Evolutionary conservation across 73 alveolate species (phyloP), one percentile per base, ranked within the genome.

Genomic region (Paramecium bursaria): DNA sequence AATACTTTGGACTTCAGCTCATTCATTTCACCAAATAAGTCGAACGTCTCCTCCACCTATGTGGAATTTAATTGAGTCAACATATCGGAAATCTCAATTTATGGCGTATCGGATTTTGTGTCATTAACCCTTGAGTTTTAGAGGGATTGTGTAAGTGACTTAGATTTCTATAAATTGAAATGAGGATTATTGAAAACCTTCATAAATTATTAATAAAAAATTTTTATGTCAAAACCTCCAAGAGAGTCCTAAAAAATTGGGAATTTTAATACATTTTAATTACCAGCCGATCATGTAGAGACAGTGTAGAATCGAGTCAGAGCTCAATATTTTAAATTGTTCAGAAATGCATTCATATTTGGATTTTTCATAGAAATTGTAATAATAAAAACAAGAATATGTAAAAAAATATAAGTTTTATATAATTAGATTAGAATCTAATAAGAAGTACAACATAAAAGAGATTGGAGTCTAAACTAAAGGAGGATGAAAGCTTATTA

Each of bases 141-240:
- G 19, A 67, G 55, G 9, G 82, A 67, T 21, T 42, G 53, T 42
- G 33, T 67, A 35, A 57, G 44, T 57, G 76, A 57, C 19, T 57
- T 67, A 26, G 61, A 48, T 11, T 35, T 22, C 27, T 67, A 39
- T 4, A 47, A 35, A 42, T 67, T 53, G 44, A 67, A 67, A 42
- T 67, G 82, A 67, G 82, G 82, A 67, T 67, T 67, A 67, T 67
- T 67, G 61, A 67, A 67, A 17, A 67, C 82, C 44, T 67, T 67
- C 82, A 67, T 67, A 39, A 13, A 25, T 44, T 67, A 67, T 67
- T 31, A 57, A 27, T 30, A 55, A 57, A 57, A 57, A n/a, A n/a
- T n/a, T n/a, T n/a, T n/a, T n/a, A 57, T 57, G 76, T 57, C 76
- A 7, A 67, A 67, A 33, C 44, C 33, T 39, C 44, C 82, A 67